These are phyloP conservation scores for Flaveria bidentis DNA, from an alignment of 129 eudicot genomes.

Conservation along the genomic window DNA sequence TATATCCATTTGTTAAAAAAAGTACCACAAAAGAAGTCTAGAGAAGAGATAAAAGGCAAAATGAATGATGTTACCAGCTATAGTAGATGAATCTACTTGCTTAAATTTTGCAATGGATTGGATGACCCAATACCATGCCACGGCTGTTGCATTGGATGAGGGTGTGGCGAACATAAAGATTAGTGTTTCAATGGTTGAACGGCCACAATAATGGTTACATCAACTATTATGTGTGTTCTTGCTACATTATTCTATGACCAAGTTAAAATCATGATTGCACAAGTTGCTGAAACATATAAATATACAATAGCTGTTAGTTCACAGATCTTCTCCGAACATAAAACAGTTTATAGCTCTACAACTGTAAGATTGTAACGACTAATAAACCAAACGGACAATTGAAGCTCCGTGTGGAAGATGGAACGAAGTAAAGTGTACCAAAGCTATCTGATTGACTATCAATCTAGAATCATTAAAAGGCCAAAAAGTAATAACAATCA, in stretches of 20 bases:
- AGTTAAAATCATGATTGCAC: neutral
- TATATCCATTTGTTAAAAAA: neutral
- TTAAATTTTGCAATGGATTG: slow-evolving; percentile 29
- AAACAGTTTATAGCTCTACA: neutral
- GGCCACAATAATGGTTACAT: slow-evolving; percentile 15
- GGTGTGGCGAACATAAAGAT: slow-evolving; percentile 26
- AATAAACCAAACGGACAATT: neutral
- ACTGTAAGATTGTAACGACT: neutral
- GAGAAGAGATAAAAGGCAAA: neutral
- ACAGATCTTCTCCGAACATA: too few species aligned
- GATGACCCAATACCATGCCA: slow-evolving; percentile 43
- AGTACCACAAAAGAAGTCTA: neutral
- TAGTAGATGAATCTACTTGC: slow-evolving; percentile 33
- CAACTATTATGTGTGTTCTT: slow-evolving; percentile 11
- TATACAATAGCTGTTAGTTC: neutral
- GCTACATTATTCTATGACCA: slow-evolving; percentile 2
- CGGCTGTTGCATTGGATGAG: slow-evolving; percentile 20
- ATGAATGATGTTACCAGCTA: slow-evolving; percentile 25
- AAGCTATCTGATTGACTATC: neutral
- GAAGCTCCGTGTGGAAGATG: neutral
- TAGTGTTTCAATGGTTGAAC: slow-evolving; percentile 17
- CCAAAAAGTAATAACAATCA: neutral
- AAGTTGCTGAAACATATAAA: neutral
- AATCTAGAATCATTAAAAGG: neutral
- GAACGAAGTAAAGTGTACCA: neutral